phyloP scores from a whole-genome alignment of 129 eudicot species.

The Centaurea solstitialis region DNA sequence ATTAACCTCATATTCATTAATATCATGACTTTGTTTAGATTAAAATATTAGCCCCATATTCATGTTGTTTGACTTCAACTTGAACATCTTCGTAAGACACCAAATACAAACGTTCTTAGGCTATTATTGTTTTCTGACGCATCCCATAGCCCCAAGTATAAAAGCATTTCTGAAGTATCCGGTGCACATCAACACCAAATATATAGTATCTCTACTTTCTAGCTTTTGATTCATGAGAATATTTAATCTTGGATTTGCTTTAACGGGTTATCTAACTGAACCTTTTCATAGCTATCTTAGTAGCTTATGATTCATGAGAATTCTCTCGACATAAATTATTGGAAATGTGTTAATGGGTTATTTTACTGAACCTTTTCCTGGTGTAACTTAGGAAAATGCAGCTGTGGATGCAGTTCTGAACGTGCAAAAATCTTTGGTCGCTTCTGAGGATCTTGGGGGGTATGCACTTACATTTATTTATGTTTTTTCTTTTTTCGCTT shows the following conservation, averaged over 20 bases:
- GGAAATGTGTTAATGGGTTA: not conserved
- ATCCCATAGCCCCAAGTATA: not conserved
- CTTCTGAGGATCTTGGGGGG: conserved; percentile 48
- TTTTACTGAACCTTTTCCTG: conserved; percentile 7
- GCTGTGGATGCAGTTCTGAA: conserved; percentile 30
- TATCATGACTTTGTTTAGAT: no score
- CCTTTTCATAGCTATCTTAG: not conserved
- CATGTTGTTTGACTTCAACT: not conserved
- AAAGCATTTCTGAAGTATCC: not conserved
- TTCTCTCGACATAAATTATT: not conserved
- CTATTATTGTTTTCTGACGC: not conserved
- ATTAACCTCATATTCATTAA: no score
- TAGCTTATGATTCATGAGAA: conserved; percentile 2
- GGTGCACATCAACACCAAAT: not conserved
- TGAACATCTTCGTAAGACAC: not conserved
- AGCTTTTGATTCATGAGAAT: not conserved
- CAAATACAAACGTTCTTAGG: not conserved
- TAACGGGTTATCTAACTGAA: conserved; percentile 3
- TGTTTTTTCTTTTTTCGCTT: not conserved
- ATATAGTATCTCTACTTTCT: not conserved
- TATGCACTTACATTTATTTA: conserved; percentile 25
- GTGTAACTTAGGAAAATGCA: conserved; percentile 31
- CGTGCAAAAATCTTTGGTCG: conserved; percentile 14
- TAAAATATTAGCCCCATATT: no score
- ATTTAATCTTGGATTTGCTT: not conserved